Base-by-base conservation (phyloP, 345 rosid species). In the Anacardium occidentale region DNA sequence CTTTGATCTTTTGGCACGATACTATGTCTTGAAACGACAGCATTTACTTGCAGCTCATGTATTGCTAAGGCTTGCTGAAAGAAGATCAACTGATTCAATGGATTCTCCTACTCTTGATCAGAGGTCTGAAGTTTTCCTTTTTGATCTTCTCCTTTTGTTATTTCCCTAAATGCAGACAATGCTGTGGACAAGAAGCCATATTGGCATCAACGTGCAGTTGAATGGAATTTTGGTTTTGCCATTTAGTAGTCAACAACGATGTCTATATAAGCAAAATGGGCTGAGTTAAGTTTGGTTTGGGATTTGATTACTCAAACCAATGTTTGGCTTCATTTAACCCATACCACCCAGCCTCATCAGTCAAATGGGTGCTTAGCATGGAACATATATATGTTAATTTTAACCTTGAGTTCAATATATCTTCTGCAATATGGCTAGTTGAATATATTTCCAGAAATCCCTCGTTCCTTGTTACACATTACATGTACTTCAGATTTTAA, bases 11-110 rank as follows among this genome's bases (percentile, higher is more conserved):
- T 86, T 92, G 82, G 98, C 94, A 25, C 88, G 89, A 29, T 95
- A 92, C 81, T 95, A 95, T 81, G 98, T 95, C 79, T 82, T 83
- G 57, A 92, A 91, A 87, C 83, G 98, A 64, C 98, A 95, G 74
- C 99, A 95, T 78, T 51, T 86, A 62, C 99, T 95, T 83, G 98
- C 99, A 51, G 96, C 99, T 72, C 98, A 91, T 81, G 85, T 93
- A 48, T 78, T 95, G 80, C 81, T 95, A 70, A 85, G 96, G 85
- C 91, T 95, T 74, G 98, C 96, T 71, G 99, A 95, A 84, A 85
- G 91, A 76, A 94, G 92, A 54, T 80, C 98, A 52, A 73, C 78
- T 69, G 89, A 83, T 73, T 78, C 77, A 54, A 87, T 84, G 71
- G 89, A 81, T 81, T 77, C 55, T 75, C 97, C 86, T 57, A 87